phyloP scores from a whole-genome alignment of 257 asterid genomes.

The Scutellaria minor region DNA sequence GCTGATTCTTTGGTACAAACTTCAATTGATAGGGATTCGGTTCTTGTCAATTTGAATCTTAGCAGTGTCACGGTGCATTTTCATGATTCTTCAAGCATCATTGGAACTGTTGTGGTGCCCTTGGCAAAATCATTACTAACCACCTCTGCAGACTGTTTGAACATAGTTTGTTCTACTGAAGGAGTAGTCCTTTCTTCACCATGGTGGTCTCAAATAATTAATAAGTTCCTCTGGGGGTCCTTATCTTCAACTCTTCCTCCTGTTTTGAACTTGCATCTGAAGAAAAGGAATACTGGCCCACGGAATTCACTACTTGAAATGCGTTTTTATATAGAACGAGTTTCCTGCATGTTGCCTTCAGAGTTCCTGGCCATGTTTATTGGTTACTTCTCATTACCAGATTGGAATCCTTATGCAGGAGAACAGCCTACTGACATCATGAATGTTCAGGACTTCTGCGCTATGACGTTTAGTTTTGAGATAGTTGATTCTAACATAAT shows the following conservation, averaged over 20 bases:
- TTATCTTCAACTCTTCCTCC: constrained; percentile 59
- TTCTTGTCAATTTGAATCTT: constrained; percentile 55
- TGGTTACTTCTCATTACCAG: constrained; percentile 78
- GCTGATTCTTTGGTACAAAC: constrained; percentile 38
- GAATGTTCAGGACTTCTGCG: constrained; percentile 47
- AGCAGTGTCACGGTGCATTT: constrained; percentile 62
- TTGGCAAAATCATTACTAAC: constrained; percentile 55
- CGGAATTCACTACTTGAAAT: constrained; percentile 48
- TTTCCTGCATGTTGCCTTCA: constrained; percentile 78
- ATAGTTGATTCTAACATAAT: constrained; percentile 65
- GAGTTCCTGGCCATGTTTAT: constrained; percentile 76
- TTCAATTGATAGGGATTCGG: constrained; percentile 35
- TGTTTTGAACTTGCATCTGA: constrained; percentile 61
- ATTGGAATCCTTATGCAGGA: constrained; percentile 55
- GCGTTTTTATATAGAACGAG: constrained; percentile 66
- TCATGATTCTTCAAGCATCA: constrained; percentile 78
- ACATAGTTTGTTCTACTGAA: constrained; percentile 68
- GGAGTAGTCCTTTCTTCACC: constrained; percentile 72
- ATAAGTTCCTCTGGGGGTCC: constrained; percentile 84
- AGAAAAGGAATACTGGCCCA: constrained; percentile 52
- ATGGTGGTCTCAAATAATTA: constrained; percentile 58
- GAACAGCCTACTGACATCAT: constrained; percentile 47
- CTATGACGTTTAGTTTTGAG: constrained; percentile 55
- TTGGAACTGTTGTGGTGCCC: constrained; percentile 68
- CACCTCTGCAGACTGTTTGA: constrained; percentile 52